Evolutionary conservation across 257 asterid species (phyloP).

Genomic region (Euphrasia confusa): DNA sequence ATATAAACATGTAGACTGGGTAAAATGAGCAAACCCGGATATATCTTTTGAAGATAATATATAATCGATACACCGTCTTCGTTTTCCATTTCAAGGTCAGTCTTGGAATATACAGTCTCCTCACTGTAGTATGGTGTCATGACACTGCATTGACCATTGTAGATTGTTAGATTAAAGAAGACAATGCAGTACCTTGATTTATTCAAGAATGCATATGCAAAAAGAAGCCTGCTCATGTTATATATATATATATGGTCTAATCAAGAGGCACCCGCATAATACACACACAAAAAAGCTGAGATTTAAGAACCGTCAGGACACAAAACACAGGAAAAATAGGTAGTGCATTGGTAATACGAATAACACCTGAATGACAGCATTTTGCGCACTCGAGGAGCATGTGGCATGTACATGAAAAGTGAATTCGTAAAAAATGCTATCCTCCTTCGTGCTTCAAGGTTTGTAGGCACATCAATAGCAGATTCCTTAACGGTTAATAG

Average conservation of each 20-base stretch:
- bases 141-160: slow-evolving; percentile 50
- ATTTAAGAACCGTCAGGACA: slow-evolving; percentile 3
- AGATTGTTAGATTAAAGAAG: slow-evolving; percentile 20
- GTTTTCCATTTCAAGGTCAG: slow-evolving; percentile 78
- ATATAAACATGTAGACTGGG: slow-evolving; percentile 14
- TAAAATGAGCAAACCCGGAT: slow-evolving; percentile 55
- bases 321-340: slow-evolving; percentile 11
- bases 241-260: slow-evolving; percentile 12
- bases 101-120: slow-evolving; percentile 79
- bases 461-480: slow-evolving; percentile 74
- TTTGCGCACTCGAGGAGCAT: slow-evolving; percentile 79
- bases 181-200: not conserved
- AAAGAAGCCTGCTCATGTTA: slow-evolving; percentile 7
- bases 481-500: slow-evolving; percentile 79
- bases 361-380: slow-evolving; percentile 76
- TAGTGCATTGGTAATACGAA: slow-evolving; percentile 18
- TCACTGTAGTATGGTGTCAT: slow-evolving; percentile 90
- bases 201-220: slow-evolving; percentile 6
- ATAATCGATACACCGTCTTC: slow-evolving; percentile 80
- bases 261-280: not conserved
- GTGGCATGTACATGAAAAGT: slow-evolving; percentile 82
- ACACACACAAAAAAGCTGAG: not conserved
- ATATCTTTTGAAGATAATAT: slow-evolving; percentile 72
- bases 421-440: slow-evolving; percentile 75
- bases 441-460: slow-evolving; percentile 84